Percentiles rank a stretch among this genome's conserved stretches.
phyloP scores from a whole-genome alignment of 2,329 filamentous ascomycete species.

The Aspergillus sp. region DNA sequence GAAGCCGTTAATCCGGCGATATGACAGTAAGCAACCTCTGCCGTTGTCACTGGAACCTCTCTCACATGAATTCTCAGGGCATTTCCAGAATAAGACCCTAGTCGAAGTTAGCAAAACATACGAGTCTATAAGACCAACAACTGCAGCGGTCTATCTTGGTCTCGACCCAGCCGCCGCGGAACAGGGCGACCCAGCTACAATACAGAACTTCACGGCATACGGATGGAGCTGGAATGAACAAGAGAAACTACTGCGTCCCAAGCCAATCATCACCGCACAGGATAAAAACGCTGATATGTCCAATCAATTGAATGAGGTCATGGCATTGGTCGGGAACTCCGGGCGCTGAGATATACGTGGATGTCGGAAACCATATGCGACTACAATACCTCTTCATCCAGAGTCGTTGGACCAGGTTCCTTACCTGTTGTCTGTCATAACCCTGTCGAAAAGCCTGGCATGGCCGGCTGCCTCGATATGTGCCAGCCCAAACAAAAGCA shows the following conservation, averaged over 20 bases:
- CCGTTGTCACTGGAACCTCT: background rate
- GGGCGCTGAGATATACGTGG: constrained; percentile 12
- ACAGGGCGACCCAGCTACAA: constrained; percentile 17
- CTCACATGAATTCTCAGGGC: constrained; percentile 13
- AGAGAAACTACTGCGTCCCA: constrained; percentile 25
- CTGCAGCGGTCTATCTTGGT: constrained; percentile 29
- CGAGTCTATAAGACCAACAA: constrained; percentile 28
- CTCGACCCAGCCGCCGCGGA: constrained; percentile 20
- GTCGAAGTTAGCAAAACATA: constrained; percentile 31
- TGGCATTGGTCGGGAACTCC: constrained; percentile 23
- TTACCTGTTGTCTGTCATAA: no score
- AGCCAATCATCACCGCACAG: constrained; percentile 14
- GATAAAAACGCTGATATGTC: constrained; percentile 9
- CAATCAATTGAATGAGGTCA: constrained; percentile 23
- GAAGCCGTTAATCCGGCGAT: constrained; percentile 23
- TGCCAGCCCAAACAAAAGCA: constrained; percentile 6
- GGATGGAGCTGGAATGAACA: constrained; percentile 32
- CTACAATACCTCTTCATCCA: constrained; percentile 1
- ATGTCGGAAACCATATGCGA: background rate
- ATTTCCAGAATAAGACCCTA: constrained; percentile 31
- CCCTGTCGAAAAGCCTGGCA: no score
- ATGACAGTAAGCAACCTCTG: constrained; percentile 22
- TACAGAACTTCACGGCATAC: constrained; percentile 24
- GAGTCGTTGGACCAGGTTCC: background rate
- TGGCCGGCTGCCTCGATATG: background rate